phyloP scores from a whole-genome alignment of 768 basidiomycete species.

The Amanita inopinata region DNA sequence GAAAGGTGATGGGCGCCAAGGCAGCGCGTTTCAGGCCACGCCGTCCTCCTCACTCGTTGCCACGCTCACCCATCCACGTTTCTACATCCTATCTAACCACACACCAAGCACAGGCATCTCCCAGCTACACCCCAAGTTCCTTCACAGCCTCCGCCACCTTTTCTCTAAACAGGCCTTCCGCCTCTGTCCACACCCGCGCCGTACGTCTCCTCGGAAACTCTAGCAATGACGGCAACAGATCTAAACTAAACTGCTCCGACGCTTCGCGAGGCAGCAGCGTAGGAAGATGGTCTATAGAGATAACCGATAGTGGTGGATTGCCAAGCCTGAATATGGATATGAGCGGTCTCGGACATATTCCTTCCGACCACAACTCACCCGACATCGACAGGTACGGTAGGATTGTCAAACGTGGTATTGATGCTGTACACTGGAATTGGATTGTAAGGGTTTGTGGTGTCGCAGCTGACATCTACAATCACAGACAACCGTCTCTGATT shows the following conservation, averaged over 20 bases:
- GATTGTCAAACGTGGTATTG: slow-evolving; percentile 90
- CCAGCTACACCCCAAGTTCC: slow-evolving; percentile 23
- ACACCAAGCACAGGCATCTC: too few relatives aligned
- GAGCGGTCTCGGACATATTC: slow-evolving; percentile 11
- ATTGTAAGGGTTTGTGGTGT: slow-evolving; percentile 97
- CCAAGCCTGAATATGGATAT: slow-evolving; percentile 32
- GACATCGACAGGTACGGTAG: slow-evolving; percentile 80
- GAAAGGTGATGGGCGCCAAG: neutral
- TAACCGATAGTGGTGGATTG: slow-evolving; percentile 67
- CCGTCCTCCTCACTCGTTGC: neutral
- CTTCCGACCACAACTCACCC: slow-evolving; percentile 39
- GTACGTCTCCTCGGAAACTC: slow-evolving; percentile 59
- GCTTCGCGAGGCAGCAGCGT: slow-evolving; percentile 93
- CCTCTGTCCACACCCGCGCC: slow-evolving; percentile 80
- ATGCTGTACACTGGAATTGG: slow-evolving; percentile 91
- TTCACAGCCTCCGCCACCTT: slow-evolving; percentile 34
- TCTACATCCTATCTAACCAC: neutral
- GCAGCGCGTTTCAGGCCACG: too few relatives aligned
- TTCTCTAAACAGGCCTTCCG: slow-evolving; percentile 72
- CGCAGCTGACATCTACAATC: slow-evolving; percentile 97
- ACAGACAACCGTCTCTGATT: slow-evolving; percentile 57
- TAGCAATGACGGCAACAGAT: slow-evolving; percentile 80
- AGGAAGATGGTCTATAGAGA: slow-evolving; percentile 96
- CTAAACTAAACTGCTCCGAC: slow-evolving; percentile 89
- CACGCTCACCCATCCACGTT: neutral